Evolutionary conservation across 108 stramenopile genomes (phyloP).

Genomic region (Nitzschia inconspicua): DNA sequence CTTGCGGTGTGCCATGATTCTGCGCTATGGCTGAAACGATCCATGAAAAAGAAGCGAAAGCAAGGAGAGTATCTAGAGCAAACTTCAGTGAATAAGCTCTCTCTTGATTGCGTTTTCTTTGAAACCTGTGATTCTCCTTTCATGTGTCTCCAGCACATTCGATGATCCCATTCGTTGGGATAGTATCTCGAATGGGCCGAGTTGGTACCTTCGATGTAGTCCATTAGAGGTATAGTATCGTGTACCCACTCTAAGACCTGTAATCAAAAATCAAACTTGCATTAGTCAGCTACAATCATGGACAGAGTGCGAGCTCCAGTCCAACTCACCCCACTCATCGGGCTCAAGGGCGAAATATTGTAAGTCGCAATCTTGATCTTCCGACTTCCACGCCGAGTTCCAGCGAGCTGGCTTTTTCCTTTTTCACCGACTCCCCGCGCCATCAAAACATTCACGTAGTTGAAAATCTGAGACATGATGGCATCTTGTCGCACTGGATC

Average conservation of each 20-base stretch:
- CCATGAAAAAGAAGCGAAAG: conserved; percentile 96
- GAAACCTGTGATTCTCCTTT: conserved; percentile 26
- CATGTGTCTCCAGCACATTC: conserved; percentile 49
- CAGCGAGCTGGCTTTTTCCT: background rate
- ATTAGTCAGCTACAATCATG: background rate
- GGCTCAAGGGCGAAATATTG: conserved; percentile 85
- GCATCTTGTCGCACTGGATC: conserved; percentile 98
- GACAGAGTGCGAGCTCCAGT: background rate
- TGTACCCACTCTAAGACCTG: conserved; percentile 84
- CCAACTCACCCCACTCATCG: conserved; percentile 76
- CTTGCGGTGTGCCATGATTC: conserved; percentile 86
- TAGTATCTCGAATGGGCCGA: conserved; percentile 57
- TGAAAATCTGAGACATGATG: conserved; percentile 96
- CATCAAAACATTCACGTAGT: conserved; percentile 84
- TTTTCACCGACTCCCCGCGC: conserved; percentile 12
- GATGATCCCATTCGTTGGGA: conserved; percentile 79
- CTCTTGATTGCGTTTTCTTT: conserved; percentile 45
- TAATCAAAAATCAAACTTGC: background rate
- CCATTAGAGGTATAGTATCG: conserved; percentile 79
- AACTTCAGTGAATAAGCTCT: conserved; percentile 63
- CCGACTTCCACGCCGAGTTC: conserved; percentile 12
- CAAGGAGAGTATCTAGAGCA: conserved; percentile 82
- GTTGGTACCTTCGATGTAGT: conserved; percentile 34
- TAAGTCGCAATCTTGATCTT: conserved; percentile 79
- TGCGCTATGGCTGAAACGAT: conserved; percentile 80